Evolutionary conservation across 1,284 basidiomycete species (phyloP).

Genomic region (Puccinia triticina): DNA sequence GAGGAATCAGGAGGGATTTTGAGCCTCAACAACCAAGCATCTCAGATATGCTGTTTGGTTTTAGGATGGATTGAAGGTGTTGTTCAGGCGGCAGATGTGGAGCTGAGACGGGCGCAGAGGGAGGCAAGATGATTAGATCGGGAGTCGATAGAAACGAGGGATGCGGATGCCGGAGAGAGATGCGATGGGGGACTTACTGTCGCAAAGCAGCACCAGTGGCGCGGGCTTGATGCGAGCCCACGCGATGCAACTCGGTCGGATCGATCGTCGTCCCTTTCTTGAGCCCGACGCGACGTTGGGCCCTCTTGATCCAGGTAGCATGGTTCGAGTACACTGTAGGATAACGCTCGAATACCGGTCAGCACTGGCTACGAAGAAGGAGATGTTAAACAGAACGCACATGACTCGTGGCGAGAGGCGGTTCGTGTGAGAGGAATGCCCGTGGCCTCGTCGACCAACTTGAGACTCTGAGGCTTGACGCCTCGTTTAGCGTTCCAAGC

Average conservation of each 20-base stretch:
- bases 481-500: slow-evolving; percentile 48
- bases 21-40: background rate
- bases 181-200: slow-evolving; percentile 10
- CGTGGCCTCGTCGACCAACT: slow-evolving; percentile 24
- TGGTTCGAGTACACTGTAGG: slow-evolving; percentile 44
- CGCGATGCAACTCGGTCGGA: slow-evolving; percentile 39
- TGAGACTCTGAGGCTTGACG: slow-evolving; percentile 23
- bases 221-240: slow-evolving; percentile 49
- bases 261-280: slow-evolving; percentile 50
- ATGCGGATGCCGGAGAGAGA: background rate
- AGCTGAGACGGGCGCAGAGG: background rate
- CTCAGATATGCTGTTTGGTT: background rate
- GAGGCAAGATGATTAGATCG: background rate
- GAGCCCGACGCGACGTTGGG: slow-evolving; percentile 45
- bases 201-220: slow-evolving; percentile 36
- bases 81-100: slow-evolving; percentile 2
- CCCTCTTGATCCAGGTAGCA: slow-evolving; percentile 48
- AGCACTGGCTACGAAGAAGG: too few species aligned
- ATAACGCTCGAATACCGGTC: background rate
- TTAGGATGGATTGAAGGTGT: background rate
- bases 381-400: background rate
- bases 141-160: background rate
- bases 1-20: background rate
- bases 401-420: slow-evolving; percentile 44
- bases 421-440: slow-evolving; percentile 48